Base-by-base conservation (phyloP, 257 asterid species). In the Scutellaria barbata region DNA sequence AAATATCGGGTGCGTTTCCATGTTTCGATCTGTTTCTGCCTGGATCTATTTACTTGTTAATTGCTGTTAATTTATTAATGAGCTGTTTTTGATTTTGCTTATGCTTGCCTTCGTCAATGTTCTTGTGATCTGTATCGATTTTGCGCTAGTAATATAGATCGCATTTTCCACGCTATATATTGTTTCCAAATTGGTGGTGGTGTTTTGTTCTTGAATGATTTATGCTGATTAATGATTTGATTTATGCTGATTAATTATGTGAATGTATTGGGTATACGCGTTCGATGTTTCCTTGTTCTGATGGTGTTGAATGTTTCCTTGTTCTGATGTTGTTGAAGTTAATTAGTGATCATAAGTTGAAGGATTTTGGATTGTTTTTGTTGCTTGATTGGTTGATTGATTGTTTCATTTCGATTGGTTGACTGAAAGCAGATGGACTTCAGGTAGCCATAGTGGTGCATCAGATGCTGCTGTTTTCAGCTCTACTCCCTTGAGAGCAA, bases 131-230 rank as follows among this genome's bases (percentile, higher is more conserved):
- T 68, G 79, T 60, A 16, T 75, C 51, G 57, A 41, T 40, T 53
- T 10, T 67, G 20, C 50, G 50, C 52, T 70, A 57, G 73, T 43
- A n/a, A 63, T 63, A 37, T 78, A 45, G 75, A 77, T 71, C 80
- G 68, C 41, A 8, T 61, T 65, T 74, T 62, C 30, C 35, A 10
- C n/a, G 73, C 45, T 20, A 0, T 66, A 2, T 17, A 2, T 13
- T 52, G 39, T 51, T 35, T 33, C 22, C 46, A 7, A 16, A 18
- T 51, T 51, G 20, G 25, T 57, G 72, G 46, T n/a, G 59, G 48
- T 16, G 20, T 16, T 47, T 37, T 52, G 51, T 68, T 57, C 11
- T 20, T 43, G 25, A 47, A 30, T 42, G 64, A 30, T 30, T 4
- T 30, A 5, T 30, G 35, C 35, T 30, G 35, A 30, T 30, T 30